A percentile compares a stretch with the other conserved stretches of the same genome.
Conservation (phyloP, 208 protist species). For the Crithidia expoeki region DNA sequence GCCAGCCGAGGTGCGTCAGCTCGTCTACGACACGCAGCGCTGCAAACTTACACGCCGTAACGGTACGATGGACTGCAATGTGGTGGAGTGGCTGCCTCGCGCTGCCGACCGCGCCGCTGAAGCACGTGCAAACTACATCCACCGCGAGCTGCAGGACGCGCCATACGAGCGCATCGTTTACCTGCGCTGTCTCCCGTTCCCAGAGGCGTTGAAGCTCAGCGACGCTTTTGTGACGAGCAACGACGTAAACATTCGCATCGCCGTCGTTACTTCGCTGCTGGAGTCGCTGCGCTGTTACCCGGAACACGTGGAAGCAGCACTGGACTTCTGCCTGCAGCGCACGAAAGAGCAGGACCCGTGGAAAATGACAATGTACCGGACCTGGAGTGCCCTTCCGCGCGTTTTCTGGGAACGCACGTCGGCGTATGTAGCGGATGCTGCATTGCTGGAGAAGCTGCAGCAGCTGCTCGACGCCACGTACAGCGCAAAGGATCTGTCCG, state of each 20-base stretch:
- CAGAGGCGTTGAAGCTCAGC: slow-evolving; percentile 16
- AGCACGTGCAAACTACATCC: slow-evolving; percentile 17
- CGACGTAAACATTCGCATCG: slow-evolving; percentile 19
- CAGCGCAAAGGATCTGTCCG: slow-evolving; percentile 33
- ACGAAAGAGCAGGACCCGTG: slow-evolving; percentile 43
- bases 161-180: slow-evolving; percentile 18
- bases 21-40: slow-evolving; percentile 11
- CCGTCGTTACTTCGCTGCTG: not conserved
- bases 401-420: slow-evolving; percentile 18
- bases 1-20: slow-evolving; percentile 15
- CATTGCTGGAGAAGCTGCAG: not conserved
- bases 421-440: slow-evolving; percentile 1
- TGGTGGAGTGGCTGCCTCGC: slow-evolving; percentile 1
- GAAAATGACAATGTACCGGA: slow-evolving; percentile 17
- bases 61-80: not conserved
- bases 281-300: slow-evolving; percentile 26
- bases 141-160: slow-evolving; percentile 11
- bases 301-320: slow-evolving; percentile 23
- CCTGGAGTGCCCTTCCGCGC: slow-evolving; percentile 13
- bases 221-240: slow-evolving; percentile 17
- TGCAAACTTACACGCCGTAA: not conserved
- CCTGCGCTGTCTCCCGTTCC: slow-evolving; percentile 26
- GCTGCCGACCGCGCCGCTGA: slow-evolving; percentile 18
- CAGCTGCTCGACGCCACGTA: slow-evolving; percentile 21
- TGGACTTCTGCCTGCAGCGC: slow-evolving; percentile 34